phyloP scores from a whole-genome alignment of 257 asterid genomes.

The Forsythia viridissima region DNA sequence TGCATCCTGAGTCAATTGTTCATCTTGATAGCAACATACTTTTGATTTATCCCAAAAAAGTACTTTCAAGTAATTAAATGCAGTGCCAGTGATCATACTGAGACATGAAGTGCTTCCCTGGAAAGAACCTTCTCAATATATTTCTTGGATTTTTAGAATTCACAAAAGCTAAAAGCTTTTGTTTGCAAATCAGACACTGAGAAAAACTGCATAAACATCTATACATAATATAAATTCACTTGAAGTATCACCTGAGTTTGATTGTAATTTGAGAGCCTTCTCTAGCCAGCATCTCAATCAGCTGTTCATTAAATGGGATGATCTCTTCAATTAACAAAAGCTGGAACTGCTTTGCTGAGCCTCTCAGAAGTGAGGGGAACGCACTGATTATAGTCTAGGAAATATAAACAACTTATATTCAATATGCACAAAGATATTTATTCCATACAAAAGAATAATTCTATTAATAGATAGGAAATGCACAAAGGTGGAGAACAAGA shows the following conservation, averaged over 20 bases:
- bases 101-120: not conserved
- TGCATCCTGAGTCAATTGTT: not conserved
- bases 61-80: not conserved
- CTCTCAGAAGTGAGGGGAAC: slow-evolving; percentile 75
- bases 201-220: slow-evolving; percentile 1
- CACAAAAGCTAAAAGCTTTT: not conserved
- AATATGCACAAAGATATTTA: not conserved
- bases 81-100: not conserved
- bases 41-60: not conserved
- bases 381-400: slow-evolving; percentile 64
- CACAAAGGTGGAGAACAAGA: slow-evolving; percentile 1
- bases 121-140: not conserved
- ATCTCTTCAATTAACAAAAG: slow-evolving; percentile 46
- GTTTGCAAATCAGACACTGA: slow-evolving; percentile 18
- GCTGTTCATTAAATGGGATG: slow-evolving; percentile 67
- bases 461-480: slow-evolving; percentile 10
- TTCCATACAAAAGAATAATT: not conserved
- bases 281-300: slow-evolving; percentile 65
- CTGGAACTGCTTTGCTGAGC: slow-evolving; percentile 59
- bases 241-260: slow-evolving; percentile 57
- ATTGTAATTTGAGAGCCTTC: slow-evolving; percentile 54
- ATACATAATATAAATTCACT: slow-evolving; percentile 12
- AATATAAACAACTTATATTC: slow-evolving; percentile 12
- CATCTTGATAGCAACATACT: not conserved
- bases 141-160: not conserved